Conservation (phyloP, 805 yeast species). For the Candida nemodendra region DNA sequence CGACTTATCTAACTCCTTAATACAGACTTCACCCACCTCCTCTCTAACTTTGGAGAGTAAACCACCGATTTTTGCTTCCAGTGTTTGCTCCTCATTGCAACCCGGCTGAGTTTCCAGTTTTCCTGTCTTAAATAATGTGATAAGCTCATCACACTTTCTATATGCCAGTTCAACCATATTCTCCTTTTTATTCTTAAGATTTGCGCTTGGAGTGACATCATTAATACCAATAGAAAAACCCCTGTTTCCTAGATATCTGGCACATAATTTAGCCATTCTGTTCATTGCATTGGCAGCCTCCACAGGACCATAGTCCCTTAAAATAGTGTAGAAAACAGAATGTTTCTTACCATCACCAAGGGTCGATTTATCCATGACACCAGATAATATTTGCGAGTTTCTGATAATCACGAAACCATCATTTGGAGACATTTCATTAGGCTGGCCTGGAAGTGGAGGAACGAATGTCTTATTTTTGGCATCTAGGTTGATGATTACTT, state of each 20-base stretch:
- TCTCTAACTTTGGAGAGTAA: slow-evolving; percentile 94
- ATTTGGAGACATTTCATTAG: slow-evolving; percentile 95
- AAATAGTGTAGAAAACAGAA: slow-evolving; percentile 90
- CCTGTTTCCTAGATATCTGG: slow-evolving; percentile 88
- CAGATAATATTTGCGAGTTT: slow-evolving; percentile 84
- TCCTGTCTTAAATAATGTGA: slow-evolving; percentile 74
- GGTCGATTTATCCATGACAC: slow-evolving; percentile 95
- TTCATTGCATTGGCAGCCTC: slow-evolving; percentile 97
- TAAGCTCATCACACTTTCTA: slow-evolving; percentile 85
- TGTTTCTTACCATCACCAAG: slow-evolving; percentile 98
- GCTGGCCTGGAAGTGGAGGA: slow-evolving; percentile 70
- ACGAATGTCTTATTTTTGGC: slow-evolving; percentile 89
- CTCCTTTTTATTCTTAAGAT: slow-evolving; percentile 76
- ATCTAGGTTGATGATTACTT: slow-evolving; percentile 85
- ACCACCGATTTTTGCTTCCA: slow-evolving; percentile 97
- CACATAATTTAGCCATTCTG: slow-evolving; percentile 98
- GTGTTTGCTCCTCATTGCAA: slow-evolving; percentile 96
- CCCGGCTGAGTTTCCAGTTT: slow-evolving; percentile 98
- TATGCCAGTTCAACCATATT: slow-evolving; percentile 88
- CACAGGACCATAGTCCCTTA: slow-evolving; percentile 94
- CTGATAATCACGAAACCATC: slow-evolving; percentile 92
- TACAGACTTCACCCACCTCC: slow-evolving; percentile 98
- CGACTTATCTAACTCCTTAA: slow-evolving; percentile 79
- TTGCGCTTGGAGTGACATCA: slow-evolving; percentile 91
- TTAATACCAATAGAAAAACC: slow-evolving; percentile 97